A percentile compares a stretch with the other conserved stretches of the same genome.
phyloP scores from a whole-genome alignment of 805 yeast genomes.

The Candida ovalis region DNA sequence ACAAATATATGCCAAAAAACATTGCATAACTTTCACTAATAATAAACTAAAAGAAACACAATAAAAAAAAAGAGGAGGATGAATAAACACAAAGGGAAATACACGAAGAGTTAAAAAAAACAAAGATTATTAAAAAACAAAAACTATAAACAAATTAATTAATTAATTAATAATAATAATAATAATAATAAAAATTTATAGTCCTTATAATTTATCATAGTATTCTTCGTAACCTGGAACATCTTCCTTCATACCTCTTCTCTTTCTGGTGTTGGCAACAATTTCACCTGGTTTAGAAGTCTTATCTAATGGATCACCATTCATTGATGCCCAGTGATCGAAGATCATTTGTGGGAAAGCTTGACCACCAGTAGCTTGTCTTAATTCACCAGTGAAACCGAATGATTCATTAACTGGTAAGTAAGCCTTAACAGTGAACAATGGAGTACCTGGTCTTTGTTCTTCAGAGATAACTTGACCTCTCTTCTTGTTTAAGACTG shows the following conservation, averaged over 20 bases:
- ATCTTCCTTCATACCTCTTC: conserved; percentile 94
- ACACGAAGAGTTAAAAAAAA: neutral
- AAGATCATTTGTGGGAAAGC: conserved; percentile 99
- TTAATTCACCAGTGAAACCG: conserved; percentile 99
- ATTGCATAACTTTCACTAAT: neutral
- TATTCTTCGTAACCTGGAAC: conserved; percentile 99
- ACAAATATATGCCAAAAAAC: neutral
- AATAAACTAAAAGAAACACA: neutral
- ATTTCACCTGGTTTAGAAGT: conserved; percentile 60
- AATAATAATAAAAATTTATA: neutral
- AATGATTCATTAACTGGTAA: conserved; percentile 99
- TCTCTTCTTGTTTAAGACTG: conserved; percentile 98
- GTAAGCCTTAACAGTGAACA: conserved; percentile 99
- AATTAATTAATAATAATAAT: conserved; percentile 2
- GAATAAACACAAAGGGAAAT: neutral
- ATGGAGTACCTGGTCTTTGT: conserved; percentile 99
- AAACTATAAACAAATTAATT: conserved; percentile 13
- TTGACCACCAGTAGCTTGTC: conserved; percentile 99
- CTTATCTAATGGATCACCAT: conserved; percentile 92
- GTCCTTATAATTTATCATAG: conserved; percentile 79
- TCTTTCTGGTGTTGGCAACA: conserved; percentile 70
- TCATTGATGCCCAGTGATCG: conserved; percentile 94
- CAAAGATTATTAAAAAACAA: conserved; percentile 3
- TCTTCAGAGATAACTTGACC: conserved; percentile 99
- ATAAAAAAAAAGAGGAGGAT: neutral